Evolutionary conservation across 306 rosid genomes (phyloP).

Genomic region (Casuarina glauca): DNA sequence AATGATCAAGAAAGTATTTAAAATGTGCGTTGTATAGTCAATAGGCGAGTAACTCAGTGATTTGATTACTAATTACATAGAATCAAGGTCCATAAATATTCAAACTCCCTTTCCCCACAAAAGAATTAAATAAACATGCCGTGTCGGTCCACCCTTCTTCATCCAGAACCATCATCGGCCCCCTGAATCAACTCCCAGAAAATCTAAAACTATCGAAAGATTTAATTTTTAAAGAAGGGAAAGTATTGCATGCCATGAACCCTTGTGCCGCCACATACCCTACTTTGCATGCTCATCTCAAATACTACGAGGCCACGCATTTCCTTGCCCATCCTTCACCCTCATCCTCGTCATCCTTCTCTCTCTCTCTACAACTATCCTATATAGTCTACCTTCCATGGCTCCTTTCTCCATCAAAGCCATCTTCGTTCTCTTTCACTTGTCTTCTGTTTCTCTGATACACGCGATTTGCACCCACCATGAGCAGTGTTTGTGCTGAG

Average conservation of each 20-base stretch:
- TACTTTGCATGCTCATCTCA: constrained; percentile 71
- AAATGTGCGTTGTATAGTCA: no score
- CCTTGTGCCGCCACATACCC: constrained; percentile 68
- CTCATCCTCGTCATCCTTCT: constrained; percentile 37
- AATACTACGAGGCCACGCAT: constrained; percentile 67
- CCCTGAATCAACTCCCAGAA: constrained; percentile 13
- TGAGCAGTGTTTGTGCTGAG: constrained; percentile 49
- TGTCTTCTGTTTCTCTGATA: background rate
- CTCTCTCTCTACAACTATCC: background rate
- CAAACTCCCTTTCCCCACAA: background rate
- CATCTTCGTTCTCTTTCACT: background rate
- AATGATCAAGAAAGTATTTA: no score
- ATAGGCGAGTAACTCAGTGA: no score
- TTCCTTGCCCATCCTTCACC: constrained; percentile 37
- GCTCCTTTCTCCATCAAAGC: constrained; percentile 31
- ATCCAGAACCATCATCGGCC: background rate
- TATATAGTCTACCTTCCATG: constrained; percentile 42
- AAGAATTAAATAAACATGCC: no score
- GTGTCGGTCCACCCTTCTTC: background rate
- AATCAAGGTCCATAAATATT: background rate
- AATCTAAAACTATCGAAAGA: constrained; percentile 10
- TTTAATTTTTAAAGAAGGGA: constrained; percentile 17
- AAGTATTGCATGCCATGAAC: constrained; percentile 22
- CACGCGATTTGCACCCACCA: background rate
- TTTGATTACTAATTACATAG: no score